Base-by-base conservation (phyloP, 2,329 filamentous ascomycete genomes). In the Penicillium paneum region DNA sequence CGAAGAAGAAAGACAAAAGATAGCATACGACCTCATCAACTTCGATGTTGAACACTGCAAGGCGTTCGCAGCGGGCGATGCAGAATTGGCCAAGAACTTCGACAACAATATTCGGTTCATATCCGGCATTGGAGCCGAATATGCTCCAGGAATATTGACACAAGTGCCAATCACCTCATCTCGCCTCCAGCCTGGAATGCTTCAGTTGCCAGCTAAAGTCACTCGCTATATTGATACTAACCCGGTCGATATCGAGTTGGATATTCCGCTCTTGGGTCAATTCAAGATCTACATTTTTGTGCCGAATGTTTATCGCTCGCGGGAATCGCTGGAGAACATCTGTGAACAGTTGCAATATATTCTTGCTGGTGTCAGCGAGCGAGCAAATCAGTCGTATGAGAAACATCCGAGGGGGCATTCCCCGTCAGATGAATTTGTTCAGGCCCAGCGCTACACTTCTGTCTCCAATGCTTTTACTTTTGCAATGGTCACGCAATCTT, bases 171-270 rank as follows among this genome's bases (percentile, higher is more conserved):
- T 21, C 11, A 34, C 24, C 40, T 13, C 10, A 11, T 42, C 83
- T 5, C 59, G 71, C 69, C 64, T 81, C 0, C 71, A 64, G 26
- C 71, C 76, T 0, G 76, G 76, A 0, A 63, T 67, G 6, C 66
- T 83, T 21, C 76, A 89, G 26, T 81, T 85, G 3, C 88, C 88
- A 2, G 85, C 85, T 38, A 88, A 84, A 71, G 87, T 87, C 17
- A 88, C 86, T 0, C 81, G 89, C 28, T 91, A 87, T 67, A 82
- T 91, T 48, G 89, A 92, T 71, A 85, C 88, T 3, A 92, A 91
- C 64, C 88, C 88, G 0, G 83, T 92, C 39, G 86, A 91, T 62
- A 76, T 91, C 28, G 87, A 92, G 67, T 82, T 90, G 6, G 89
- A 91, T 65, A 89, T 91, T 41, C 89, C 89, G 1, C 82, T 90